Base-by-base conservation (phyloP, 805 yeast genomes). In the Candida xiaguanensis region DNA sequence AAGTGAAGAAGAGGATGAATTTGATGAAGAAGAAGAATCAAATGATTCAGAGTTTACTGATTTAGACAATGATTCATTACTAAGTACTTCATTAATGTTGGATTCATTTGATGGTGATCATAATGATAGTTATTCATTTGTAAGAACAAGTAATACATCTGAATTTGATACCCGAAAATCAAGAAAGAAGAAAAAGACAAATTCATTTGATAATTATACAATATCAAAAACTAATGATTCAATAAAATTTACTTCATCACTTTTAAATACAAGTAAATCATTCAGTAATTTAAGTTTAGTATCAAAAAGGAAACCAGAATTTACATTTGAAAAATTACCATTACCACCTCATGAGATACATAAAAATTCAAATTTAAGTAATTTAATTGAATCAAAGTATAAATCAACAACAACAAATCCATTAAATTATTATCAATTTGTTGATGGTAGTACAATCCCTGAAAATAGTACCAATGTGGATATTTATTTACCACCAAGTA, bases 31-130 rank as follows among this genome's bases (percentile, higher is more conserved):
- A 9, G 61, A 58, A 18, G 60, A 51, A 18, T 55, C 65, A 8
- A 48, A 59, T 5, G 74, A 69, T 33, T 66, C 73, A 2, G 72
- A 70, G 11, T 66, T 68, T 41, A 69, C 72, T 0, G 74, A 68
- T 34, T 61, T 67, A 8, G 74, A 68, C 35, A 58, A 58, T 4
- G 69, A 61, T 27, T 65, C 70, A 2, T 51, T 63, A n/a, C 45
- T 59, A 24, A 65, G 50, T 27, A 47, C 58, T 11, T 59, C 59
- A 8, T 40, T 55, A n/a, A 35, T 60, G 16, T 44, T 53, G 5
- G 56, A 50, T 23, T 25, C 34, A 2, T 56, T 63, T 1, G 57
- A 48, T 31, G 52, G 44, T 24, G 48, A 41, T 15, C 36, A 38
- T 16, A 32, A 45, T 25, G 35, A 43, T 25, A 44, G 49, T 13